Conservation (phyloP, 108 stramenopile genomes). For the Fragilaria radians region DNA sequence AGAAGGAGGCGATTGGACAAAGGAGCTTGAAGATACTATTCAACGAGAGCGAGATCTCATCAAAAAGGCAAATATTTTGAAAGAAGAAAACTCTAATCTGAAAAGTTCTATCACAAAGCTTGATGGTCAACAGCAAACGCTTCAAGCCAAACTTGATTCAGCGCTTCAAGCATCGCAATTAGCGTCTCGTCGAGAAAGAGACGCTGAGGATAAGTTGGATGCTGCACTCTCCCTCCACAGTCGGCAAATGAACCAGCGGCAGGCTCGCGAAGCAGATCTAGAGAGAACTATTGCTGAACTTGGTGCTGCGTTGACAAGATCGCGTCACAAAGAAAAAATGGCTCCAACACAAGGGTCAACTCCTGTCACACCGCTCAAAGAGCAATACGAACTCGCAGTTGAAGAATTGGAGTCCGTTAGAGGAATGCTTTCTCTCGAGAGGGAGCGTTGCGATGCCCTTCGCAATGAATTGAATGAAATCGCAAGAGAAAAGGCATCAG, state of each 20-base stretch:
- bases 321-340: slow-evolving; percentile 28
- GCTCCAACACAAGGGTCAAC: slow-evolving; percentile 13
- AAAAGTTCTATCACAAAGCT: slow-evolving; percentile 35
- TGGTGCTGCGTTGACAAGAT: slow-evolving; percentile 59
- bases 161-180: slow-evolving; percentile 50
- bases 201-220: slow-evolving; percentile 74
- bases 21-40: slow-evolving; percentile 61
- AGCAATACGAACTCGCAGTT: slow-evolving; percentile 19
- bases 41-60: slow-evolving; percentile 55
- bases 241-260: slow-evolving; percentile 63
- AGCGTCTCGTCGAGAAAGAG: slow-evolving; percentile 62
- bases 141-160: slow-evolving; percentile 64
- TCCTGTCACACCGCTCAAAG: slow-evolving; percentile 9
- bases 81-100: slow-evolving; percentile 40
- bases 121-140: slow-evolving; percentile 44
- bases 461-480: slow-evolving; percentile 62
- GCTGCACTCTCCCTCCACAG: slow-evolving; percentile 64
- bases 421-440: slow-evolving; percentile 40
- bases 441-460: slow-evolving; percentile 40
- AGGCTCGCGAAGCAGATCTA: slow-evolving; percentile 64
- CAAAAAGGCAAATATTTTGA: slow-evolving; percentile 26
- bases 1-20: slow-evolving; percentile 70
- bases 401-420: slow-evolving; percentile 47
- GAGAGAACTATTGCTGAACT: slow-evolving; percentile 77
- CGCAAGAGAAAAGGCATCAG: slow-evolving; percentile 59